Evolutionary conservation across 1,139 yeast species (phyloP).

Genomic region (Debaryomyces psychrophilus): DNA sequence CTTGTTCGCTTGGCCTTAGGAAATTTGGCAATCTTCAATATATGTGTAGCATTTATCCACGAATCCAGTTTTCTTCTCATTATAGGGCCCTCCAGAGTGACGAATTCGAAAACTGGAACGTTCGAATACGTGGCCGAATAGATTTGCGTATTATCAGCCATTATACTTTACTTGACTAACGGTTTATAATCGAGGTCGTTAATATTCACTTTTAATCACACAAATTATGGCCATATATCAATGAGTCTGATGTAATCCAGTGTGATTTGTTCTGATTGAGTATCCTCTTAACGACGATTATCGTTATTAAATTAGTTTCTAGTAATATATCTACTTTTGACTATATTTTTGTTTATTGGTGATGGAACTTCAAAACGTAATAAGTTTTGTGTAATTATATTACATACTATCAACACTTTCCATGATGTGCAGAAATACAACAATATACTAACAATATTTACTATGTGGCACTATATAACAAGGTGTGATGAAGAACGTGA

Average conservation of each 20-base stretch:
- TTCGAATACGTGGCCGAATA: slow-evolving; percentile 83
- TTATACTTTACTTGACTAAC: slow-evolving; percentile 12
- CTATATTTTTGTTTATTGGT: slow-evolving; percentile 4
- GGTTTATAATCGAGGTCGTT: slow-evolving; percentile 1
- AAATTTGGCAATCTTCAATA: slow-evolving; percentile 81
- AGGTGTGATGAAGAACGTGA: not conserved
- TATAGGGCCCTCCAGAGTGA: slow-evolving; percentile 71
- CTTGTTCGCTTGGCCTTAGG: slow-evolving; percentile 87
- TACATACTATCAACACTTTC: not conserved
- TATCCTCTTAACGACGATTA: slow-evolving; percentile 2
- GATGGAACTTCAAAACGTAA: not conserved
- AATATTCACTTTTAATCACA: slow-evolving; percentile 2
- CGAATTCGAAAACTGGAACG: slow-evolving; percentile 74
- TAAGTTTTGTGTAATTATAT: slow-evolving; percentile 5
- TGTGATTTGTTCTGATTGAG: not conserved
- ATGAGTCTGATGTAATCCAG: not conserved
- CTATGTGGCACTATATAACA: slow-evolving; percentile 1
- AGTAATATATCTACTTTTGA: not conserved
- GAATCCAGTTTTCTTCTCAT: slow-evolving; percentile 83
- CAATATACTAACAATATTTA: not conserved
- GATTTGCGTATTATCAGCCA: slow-evolving; percentile 45
- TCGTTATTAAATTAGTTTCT: slow-evolving; percentile 1
- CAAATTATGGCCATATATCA: slow-evolving; percentile 2
- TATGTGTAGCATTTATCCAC: slow-evolving; percentile 91
- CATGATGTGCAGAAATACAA: not conserved